Percentiles rank a stretch among this genome's conserved stretches.
Evolutionary conservation across 1,139 yeast genomes (phyloP).

Genomic region (Nakaseomyces glabratus): DNA sequence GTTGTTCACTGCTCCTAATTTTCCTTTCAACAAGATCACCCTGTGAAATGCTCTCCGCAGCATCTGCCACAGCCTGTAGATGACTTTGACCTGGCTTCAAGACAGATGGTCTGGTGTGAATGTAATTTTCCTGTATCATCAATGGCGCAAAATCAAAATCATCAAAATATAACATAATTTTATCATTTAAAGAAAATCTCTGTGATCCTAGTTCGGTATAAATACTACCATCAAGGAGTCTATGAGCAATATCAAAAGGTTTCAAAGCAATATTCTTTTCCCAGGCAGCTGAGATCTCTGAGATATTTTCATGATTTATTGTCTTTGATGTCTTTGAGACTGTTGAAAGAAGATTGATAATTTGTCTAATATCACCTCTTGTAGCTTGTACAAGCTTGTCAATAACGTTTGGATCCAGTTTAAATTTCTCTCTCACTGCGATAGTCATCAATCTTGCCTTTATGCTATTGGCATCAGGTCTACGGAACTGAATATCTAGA

Average conservation of each 20-base stretch:
- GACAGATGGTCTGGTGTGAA: slow-evolving; percentile 49
- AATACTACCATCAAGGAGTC: slow-evolving; percentile 53
- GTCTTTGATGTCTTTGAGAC: slow-evolving; percentile 62
- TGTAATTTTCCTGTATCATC: slow-evolving; percentile 92
- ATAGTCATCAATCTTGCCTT: slow-evolving; percentile 83
- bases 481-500: slow-evolving; percentile 70
- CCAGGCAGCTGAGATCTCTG: slow-evolving; percentile 61
- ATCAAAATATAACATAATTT: slow-evolving; percentile 82
- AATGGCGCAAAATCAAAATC: slow-evolving; percentile 92
- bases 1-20: slow-evolving; percentile 87
- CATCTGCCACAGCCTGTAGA: slow-evolving; percentile 57
- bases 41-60: slow-evolving; percentile 77
- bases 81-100: slow-evolving; percentile 40
- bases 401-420: slow-evolving; percentile 69
- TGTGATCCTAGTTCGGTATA: slow-evolving; percentile 44
- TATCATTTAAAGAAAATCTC: slow-evolving; percentile 59
- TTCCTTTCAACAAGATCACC: slow-evolving; percentile 73
- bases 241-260: slow-evolving; percentile 85
- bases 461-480: slow-evolving; percentile 79
- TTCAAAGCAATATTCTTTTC: slow-evolving; percentile 83
- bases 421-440: slow-evolving; percentile 74
- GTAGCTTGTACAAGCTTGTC: slow-evolving; percentile 83
- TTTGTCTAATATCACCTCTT: slow-evolving; percentile 86
- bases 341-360: slow-evolving; percentile 80
- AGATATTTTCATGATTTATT: slow-evolving; percentile 45